A percentile compares a stretch with the other conserved stretches of the same genome.
Conservation (phyloP, 345 rosid species). For the Populus simonii region DNA sequence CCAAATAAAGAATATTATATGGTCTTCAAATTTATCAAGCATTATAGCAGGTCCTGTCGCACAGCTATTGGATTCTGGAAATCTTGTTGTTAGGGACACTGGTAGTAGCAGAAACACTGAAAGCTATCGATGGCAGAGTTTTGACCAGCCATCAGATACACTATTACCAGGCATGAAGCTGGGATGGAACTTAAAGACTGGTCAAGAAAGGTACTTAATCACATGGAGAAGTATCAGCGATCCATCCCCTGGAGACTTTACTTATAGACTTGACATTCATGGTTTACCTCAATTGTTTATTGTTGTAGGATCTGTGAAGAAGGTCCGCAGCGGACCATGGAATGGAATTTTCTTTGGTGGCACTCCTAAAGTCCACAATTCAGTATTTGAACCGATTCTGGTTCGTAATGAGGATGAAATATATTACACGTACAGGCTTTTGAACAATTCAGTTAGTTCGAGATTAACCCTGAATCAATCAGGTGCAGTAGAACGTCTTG, state of each 20-base stretch:
- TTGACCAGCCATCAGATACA: constrained; percentile 5
- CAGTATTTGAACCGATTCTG: not conserved
- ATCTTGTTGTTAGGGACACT: constrained; percentile 4
- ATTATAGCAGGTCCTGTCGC: not conserved
- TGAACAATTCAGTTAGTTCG: not conserved
- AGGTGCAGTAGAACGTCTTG: not conserved
- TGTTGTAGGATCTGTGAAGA: constrained; percentile 14
- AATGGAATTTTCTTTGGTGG: constrained; percentile 28
- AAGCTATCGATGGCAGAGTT: constrained; percentile 11
- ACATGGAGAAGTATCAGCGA: constrained; percentile 38
- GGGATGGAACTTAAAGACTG: not conserved
- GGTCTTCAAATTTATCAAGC: constrained; percentile 10
- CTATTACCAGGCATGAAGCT: constrained; percentile 15
- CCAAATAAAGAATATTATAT: not conserved
- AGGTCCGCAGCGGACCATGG: constrained; percentile 35
- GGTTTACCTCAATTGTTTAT: constrained; percentile 28
- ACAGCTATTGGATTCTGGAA: constrained; percentile 15
- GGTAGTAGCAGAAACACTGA: not conserved
- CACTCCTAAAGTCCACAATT: not conserved
- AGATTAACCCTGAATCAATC: not conserved
- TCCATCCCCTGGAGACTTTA: constrained; percentile 41
- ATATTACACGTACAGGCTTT: not conserved
- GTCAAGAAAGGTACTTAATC: constrained; percentile 11
- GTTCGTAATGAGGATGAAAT: not conserved
- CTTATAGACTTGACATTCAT: constrained; percentile 6